These are phyloP conservation scores for Aspergillus sparsus DNA, from an alignment of 495 filamentous ascomycete species.

Conservation along the genomic window DNA sequence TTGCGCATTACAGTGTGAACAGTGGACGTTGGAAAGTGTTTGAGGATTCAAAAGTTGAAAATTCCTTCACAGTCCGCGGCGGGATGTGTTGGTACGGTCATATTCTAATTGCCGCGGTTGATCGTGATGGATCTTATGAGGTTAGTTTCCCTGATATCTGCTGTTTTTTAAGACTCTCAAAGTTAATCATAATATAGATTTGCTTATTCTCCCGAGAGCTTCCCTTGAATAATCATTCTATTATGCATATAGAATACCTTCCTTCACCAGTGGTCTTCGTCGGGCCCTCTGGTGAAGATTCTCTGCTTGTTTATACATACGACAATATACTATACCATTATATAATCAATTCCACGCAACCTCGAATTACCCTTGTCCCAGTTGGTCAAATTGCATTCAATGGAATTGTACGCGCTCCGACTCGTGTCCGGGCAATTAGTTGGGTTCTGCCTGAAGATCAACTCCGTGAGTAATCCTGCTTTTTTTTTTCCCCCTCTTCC, in stretches of 20 bases:
- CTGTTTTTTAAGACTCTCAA: not conserved
- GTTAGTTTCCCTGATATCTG: constrained; percentile 34
- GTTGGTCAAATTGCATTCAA: constrained; percentile 97
- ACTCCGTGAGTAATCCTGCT: constrained; percentile 55
- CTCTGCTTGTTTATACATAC: constrained; percentile 92
- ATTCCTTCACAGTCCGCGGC: constrained; percentile 86
- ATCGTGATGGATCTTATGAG: constrained; percentile 79
- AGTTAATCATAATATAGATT: constrained; percentile 49
- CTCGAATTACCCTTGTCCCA: constrained; percentile 75
- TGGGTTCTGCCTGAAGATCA: constrained; percentile 96
- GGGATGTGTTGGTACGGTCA: constrained; percentile 99
- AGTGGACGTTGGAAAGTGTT: constrained; percentile 97
- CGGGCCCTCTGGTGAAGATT: constrained; percentile 87
- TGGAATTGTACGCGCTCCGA: constrained; percentile 91
- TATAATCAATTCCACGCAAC: constrained; percentile 70
- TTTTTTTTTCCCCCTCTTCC: not conserved
- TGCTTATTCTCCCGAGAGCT: constrained; percentile 90
- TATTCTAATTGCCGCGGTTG: constrained; percentile 90
- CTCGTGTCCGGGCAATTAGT: constrained; percentile 86
- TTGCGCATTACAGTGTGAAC: constrained; percentile 94
- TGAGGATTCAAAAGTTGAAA: constrained; percentile 74
- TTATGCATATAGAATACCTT: constrained; percentile 74
- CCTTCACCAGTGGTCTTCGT: constrained; percentile 83
- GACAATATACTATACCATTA: constrained; percentile 96
- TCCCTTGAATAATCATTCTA: constrained; percentile 67